Evolutionary conservation across 352 stramenopile genomes (phyloP).

Genomic region (Phytophthora parvispora): DNA sequence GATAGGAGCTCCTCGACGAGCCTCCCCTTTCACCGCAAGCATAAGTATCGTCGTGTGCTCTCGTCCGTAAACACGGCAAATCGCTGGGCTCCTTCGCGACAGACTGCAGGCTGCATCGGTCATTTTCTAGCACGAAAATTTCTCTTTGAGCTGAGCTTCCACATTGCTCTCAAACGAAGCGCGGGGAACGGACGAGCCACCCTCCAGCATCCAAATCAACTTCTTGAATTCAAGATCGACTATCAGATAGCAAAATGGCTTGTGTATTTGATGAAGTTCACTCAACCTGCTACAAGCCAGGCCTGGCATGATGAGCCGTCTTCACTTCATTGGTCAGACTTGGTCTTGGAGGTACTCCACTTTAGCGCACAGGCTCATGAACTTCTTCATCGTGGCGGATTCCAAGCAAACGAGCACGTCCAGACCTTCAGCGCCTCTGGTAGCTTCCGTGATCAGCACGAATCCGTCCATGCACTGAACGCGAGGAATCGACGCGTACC

Average conservation of each 20-base stretch:
- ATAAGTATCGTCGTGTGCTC: slow-evolving; percentile 1
- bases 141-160: too few species aligned
- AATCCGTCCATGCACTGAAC: slow-evolving; percentile 57
- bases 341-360: slow-evolving; percentile 17
- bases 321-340: background rate
- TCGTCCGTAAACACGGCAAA: slow-evolving; percentile 24
- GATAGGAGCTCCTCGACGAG: slow-evolving; percentile 1
- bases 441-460: slow-evolving; percentile 53
- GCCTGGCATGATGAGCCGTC: too few species aligned
- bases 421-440: slow-evolving; percentile 17
- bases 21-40: background rate
- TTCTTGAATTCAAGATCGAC: too few species aligned
- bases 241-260: too few species aligned
- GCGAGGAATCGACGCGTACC: slow-evolving; percentile 43
- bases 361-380: slow-evolving; percentile 6
- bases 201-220: too few species aligned
- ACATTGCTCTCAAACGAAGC: too few species aligned
- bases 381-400: slow-evolving; percentile 17
- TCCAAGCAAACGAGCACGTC: slow-evolving; percentile 38
- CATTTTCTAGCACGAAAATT: background rate
- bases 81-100: background rate
- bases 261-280: too few species aligned
- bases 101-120: background rate
- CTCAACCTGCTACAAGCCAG: too few species aligned
- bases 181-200: too few species aligned